A percentile compares a stretch with the other conserved stretches of the same genome.
Evolutionary conservation across 768 basidiomycete genomes (phyloP).

Genomic region (Termitomyces bulborhizus): DNA sequence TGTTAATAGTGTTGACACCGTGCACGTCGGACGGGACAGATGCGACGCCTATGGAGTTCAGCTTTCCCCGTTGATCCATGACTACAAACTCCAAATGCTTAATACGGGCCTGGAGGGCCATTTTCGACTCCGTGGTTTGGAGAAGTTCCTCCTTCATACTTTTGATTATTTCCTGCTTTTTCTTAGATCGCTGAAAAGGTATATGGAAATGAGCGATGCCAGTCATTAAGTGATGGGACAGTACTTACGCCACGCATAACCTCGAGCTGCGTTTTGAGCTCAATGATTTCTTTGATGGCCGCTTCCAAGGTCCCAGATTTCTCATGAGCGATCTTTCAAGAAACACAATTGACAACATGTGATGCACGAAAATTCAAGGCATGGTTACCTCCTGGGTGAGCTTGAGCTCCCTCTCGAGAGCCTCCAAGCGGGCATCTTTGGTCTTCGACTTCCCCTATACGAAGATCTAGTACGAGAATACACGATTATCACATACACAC

Average conservation of each 20-base stretch:
- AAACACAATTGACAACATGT: neutral
- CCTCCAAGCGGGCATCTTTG: neutral
- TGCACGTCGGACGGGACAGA: too few relatives aligned
- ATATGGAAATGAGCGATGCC: neutral
- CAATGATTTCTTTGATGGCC: neutral
- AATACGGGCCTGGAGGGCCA: neutral
- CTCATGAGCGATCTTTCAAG: neutral
- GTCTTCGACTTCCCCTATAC: neutral
- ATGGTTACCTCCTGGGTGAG: neutral
- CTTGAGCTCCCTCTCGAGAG: neutral
- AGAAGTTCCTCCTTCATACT: neutral
- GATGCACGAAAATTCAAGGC: neutral
- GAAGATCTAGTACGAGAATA: neutral
- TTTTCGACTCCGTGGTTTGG: neutral
- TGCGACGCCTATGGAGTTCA: neutral
- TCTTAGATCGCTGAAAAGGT: neutral
- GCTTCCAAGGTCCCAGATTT: neutral
- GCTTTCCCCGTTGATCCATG: too few relatives aligned
- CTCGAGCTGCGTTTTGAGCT: neutral
- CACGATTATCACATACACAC: neutral
- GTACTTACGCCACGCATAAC: neutral
- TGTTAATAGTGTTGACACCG: neutral
- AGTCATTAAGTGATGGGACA: neutral
- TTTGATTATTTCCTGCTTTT: neutral
- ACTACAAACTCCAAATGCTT: neutral